phyloP scores from a whole-genome alignment of 2,329 filamentous ascomycete species.

The Rhinocladiella mackenziei region DNA sequence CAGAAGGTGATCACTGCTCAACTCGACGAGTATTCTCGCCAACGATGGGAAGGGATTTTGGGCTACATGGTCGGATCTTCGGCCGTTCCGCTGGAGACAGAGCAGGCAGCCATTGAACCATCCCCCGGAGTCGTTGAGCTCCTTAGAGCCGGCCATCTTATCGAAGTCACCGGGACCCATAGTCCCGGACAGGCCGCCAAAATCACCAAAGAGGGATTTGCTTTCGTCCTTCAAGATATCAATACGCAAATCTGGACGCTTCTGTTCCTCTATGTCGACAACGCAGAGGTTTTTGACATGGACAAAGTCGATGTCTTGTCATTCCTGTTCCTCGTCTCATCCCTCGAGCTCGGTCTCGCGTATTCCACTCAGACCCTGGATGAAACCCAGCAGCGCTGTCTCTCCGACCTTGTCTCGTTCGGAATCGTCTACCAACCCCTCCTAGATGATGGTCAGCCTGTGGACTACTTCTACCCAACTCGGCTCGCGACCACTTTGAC shows the following conservation, averaged over 20 bases:
- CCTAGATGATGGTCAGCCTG: conserved; percentile 31
- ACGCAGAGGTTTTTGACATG: conserved; percentile 69
- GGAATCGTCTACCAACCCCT: conserved; percentile 71
- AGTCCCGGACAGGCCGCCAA: conserved; percentile 51
- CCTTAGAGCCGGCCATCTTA: conserved; percentile 73
- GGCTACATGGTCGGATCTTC: conserved; percentile 77
- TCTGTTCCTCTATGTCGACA: conserved; percentile 86
- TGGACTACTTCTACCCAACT: conserved; percentile 73
- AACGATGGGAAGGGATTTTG: conserved; percentile 92
- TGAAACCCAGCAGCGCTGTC: conserved; percentile 76
- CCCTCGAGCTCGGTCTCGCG: conserved; percentile 82
- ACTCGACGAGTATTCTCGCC: conserved; percentile 78
- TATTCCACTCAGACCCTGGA: conserved; percentile 85
- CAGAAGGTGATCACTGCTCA: conserved; percentile 64
- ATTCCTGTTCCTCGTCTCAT: conserved; percentile 93
- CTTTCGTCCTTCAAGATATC: conserved; percentile 87
- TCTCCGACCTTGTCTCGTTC: conserved; percentile 86
- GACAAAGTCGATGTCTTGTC: conserved; percentile 91
- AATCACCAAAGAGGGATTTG: conserved; percentile 92
- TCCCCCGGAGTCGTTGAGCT: conserved; percentile 80
- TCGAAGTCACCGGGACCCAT: conserved; percentile 50
- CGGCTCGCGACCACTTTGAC: conserved; percentile 91
- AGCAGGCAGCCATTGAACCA: conserved; percentile 39
- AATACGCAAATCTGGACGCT: conserved; percentile 98
- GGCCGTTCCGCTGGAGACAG: conserved; percentile 17